Evolutionary conservation across 202 grass and related monocot species (phyloP).

Genomic region (Zoysia matrella): DNA sequence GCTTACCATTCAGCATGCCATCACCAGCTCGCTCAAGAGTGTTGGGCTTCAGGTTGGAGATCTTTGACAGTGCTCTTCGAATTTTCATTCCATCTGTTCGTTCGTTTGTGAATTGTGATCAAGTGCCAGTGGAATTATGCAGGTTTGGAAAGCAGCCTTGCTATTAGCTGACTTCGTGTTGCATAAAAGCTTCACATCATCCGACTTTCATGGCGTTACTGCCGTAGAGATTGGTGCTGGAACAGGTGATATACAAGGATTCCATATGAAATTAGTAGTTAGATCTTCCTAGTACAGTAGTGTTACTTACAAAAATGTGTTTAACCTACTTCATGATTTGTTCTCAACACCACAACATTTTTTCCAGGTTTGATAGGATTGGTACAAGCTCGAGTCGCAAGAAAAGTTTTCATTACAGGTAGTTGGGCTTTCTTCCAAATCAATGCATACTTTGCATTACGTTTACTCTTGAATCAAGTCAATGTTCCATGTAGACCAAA

Average conservation of each 20-base stretch:
- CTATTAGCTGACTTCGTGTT: constrained; percentile 71
- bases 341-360: constrained; percentile 25
- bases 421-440: constrained; percentile 1
- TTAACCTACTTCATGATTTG: background rate
- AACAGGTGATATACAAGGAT: constrained; percentile 54
- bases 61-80: background rate
- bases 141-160: constrained; percentile 89
- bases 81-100: background rate
- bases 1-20: constrained; percentile 66
- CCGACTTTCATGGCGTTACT: constrained; percentile 64
- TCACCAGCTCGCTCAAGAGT: constrained; percentile 68
- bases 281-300: background rate
- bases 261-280: constrained; percentile 29
- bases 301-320: background rate
- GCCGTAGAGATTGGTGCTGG: constrained; percentile 86
- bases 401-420: constrained; percentile 86
- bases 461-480: constrained; percentile 1
- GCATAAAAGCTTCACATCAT: constrained; percentile 66
- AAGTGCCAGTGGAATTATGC: background rate
- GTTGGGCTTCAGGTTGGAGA: constrained; percentile 78
- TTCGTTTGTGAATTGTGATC: background rate
- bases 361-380: constrained; percentile 76
- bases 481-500: background rate
- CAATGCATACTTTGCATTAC: background rate
- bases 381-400: constrained; percentile 52